A percentile compares a stretch with the other conserved stretches of the same genome.
phyloP scores from a whole-genome alignment of 352 stramenopile genomes.

The Globisporangium ultimum region DNA sequence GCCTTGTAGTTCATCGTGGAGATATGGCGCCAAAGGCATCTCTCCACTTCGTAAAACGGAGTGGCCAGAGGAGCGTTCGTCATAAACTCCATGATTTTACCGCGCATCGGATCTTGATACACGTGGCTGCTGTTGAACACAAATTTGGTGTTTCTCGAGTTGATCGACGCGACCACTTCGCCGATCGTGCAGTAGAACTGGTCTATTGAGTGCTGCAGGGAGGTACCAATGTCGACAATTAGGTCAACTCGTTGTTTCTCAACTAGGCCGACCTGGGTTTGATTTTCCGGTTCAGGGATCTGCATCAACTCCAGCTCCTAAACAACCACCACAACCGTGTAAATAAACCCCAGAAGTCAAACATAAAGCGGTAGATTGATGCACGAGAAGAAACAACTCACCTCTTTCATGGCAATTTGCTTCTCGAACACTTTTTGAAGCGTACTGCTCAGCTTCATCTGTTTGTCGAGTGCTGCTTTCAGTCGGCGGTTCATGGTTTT shows the following conservation, averaged over 20 bases:
- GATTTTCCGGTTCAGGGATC: too few species aligned
- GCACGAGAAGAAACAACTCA: background rate
- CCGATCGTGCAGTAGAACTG: background rate
- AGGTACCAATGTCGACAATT: background rate
- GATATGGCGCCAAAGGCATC: background rate
- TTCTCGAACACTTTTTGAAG: slow-evolving; percentile 6
- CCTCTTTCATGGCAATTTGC: background rate
- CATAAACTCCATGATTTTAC: background rate
- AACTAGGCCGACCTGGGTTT: too few species aligned
- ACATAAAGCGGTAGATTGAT: too few species aligned
- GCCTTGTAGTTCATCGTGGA: too few species aligned
- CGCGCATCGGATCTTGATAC: background rate
- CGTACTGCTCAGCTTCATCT: background rate
- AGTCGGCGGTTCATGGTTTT: slow-evolving; percentile 1
- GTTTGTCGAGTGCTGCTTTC: background rate
- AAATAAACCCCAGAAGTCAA: too few species aligned
- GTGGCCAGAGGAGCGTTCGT: background rate
- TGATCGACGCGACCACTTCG: background rate
- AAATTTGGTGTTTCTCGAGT: background rate
- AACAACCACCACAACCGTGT: too few species aligned
- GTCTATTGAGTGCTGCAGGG: background rate
- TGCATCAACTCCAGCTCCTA: background rate
- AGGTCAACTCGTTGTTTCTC: too few species aligned
- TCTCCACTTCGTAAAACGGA: background rate
- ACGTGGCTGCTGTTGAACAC: background rate